A percentile compares a stretch with the other conserved stretches of the same genome.
Conservation (phyloP, 306 rosid genomes). For the Acacia crassicarpa region DNA sequence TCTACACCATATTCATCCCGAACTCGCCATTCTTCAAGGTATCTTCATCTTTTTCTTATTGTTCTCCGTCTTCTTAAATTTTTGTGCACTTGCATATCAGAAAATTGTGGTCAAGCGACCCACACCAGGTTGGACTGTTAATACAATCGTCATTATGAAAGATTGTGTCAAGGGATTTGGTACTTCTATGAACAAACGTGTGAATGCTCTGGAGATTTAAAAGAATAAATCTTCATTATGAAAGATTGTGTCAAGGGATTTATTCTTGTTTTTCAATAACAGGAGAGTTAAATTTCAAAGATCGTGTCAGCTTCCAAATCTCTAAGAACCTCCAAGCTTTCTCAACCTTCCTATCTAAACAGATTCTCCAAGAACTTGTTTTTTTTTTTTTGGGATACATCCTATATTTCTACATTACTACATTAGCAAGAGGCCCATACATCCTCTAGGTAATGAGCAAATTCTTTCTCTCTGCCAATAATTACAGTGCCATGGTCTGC, state of each 20-base stretch:
- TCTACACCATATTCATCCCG: not conserved
- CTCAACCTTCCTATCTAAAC: not conserved
- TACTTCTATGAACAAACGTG: not conserved
- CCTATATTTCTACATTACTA: not conserved
- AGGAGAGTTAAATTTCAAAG: no score
- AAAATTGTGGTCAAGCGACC: not conserved
- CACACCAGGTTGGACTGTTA: not conserved
- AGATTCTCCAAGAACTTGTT: not conserved
- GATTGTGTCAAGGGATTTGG: not conserved
- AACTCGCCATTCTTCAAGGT: not conserved
- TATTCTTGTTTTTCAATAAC: no score
- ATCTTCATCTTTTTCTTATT: no score
- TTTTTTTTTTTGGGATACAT: not conserved
- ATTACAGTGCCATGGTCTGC: constrained; percentile 55
- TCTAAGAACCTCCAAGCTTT: not conserved
- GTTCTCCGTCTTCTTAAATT: no score
- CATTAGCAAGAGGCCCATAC: constrained; percentile 46
- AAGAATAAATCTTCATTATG: no score
- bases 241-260: no score
- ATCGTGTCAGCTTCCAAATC: no score
- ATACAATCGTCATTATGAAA: not conserved
- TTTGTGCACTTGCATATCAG: no score
- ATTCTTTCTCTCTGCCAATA: constrained; percentile 61
- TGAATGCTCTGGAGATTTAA: no score
- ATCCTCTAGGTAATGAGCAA: constrained; percentile 41